phyloP scores from a whole-genome alignment of 345 rosid genomes.

The Psidium friedrichsthalianum region DNA sequence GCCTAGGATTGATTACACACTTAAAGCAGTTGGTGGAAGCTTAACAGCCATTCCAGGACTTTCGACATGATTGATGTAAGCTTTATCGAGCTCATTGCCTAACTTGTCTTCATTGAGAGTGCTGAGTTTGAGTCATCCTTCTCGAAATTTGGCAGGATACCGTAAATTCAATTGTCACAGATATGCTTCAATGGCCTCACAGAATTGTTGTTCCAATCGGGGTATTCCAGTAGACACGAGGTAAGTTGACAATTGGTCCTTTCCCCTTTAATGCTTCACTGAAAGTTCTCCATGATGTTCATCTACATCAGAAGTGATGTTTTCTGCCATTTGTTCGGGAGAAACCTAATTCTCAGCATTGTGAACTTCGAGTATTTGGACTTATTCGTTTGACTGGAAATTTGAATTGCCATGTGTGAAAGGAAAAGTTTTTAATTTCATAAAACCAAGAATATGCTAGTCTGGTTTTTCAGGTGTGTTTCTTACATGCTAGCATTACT shows the following conservation, averaged over 20 bases:
- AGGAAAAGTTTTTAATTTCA: not conserved
- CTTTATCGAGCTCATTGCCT: not conserved
- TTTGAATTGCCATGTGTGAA: not conserved
- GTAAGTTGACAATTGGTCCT: slow-evolving; percentile 20
- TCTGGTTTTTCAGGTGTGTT: not conserved
- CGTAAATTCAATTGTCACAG: slow-evolving; percentile 68
- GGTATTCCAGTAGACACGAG: slow-evolving; percentile 81
- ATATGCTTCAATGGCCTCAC: slow-evolving; percentile 99
- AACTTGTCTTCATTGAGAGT: not conserved
- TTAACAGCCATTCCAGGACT: slow-evolving; percentile 90
- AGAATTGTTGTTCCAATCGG: slow-evolving; percentile 98
- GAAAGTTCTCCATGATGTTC: not conserved
- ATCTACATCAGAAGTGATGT: not conserved
- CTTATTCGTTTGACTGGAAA: not conserved
- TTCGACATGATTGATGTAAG: slow-evolving; percentile 95
- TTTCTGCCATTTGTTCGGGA: not conserved
- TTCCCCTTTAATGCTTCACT: not conserved
- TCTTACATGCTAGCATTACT: not conserved
- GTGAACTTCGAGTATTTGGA: not conserved
- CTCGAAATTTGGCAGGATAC: slow-evolving; percentile 51
- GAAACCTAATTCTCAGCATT: not conserved
- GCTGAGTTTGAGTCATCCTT: not conserved
- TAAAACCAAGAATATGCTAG: not conserved
- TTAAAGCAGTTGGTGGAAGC: slow-evolving; percentile 99
- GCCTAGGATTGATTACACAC: slow-evolving; percentile 88